phyloP scores from a whole-genome alignment of 371 early-diverging fungal genomes.

The Mortierella polycephala region DNA sequence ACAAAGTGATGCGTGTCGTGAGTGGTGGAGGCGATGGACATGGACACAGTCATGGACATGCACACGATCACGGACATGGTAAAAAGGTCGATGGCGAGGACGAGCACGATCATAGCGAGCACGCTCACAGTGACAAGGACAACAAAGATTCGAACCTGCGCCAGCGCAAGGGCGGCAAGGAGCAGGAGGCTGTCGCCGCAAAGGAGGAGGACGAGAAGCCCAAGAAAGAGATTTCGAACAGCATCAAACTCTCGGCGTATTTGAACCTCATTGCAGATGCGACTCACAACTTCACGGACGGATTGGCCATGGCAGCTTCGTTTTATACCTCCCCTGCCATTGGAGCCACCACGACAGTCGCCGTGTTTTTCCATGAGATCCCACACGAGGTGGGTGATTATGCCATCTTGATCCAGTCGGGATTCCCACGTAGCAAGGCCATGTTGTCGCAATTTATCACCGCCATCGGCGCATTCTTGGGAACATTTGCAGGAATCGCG shows the following conservation, averaged over 20 bases:
- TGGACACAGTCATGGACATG: constrained; percentile 68
- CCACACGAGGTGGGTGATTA: constrained; percentile 95
- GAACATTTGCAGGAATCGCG: constrained; percentile 82
- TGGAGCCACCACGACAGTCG: constrained; percentile 88
- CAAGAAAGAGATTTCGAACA: constrained; percentile 46
- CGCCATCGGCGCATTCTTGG: constrained; percentile 83
- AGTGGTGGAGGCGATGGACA: constrained; percentile 71
- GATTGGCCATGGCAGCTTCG: constrained; percentile 91
- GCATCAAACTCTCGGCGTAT: constrained; percentile 81
- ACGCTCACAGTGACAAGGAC: constrained; percentile 18
- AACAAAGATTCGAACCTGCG: constrained; percentile 53
- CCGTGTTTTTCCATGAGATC: constrained; percentile 94
- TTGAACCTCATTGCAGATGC: constrained; percentile 89
- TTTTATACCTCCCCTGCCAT: constrained; percentile 86
- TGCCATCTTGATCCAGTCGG: constrained; percentile 88
- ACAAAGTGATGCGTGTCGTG: constrained; percentile 85
- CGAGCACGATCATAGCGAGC: constrained; percentile 45
- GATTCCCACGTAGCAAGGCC: constrained; percentile 79
- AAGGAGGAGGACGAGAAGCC: constrained; percentile 18
- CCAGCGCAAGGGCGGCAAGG: constrained; percentile 50
- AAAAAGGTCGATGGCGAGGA: constrained; percentile 49
- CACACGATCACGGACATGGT: constrained; percentile 63
- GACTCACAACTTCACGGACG: constrained; percentile 93
- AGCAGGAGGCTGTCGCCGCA: constrained; percentile 12
- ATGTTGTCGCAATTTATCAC: constrained; percentile 88